Percentiles rank a stretch among this genome's conserved stretches.
These are phyloP conservation scores for Monilinia fructicola DNA, from an alignment of 2,329 filamentous ascomycete genomes.

Conservation along the genomic window DNA sequence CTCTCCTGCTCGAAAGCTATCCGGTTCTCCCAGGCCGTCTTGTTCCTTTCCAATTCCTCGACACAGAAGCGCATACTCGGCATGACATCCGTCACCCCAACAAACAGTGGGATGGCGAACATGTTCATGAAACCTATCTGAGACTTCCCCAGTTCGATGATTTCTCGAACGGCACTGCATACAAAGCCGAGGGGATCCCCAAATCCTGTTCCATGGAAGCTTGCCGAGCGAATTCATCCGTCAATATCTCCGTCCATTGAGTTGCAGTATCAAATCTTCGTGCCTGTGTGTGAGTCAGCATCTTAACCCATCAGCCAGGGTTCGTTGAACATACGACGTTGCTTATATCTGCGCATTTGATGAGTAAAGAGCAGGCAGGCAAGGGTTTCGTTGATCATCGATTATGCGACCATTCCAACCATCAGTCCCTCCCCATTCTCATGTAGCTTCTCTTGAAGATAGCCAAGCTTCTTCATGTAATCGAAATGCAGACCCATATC, in stretches of 20 bases:
- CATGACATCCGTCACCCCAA: constrained; percentile 81
- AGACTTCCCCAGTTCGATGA: constrained; percentile 77
- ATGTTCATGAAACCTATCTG: constrained; percentile 97
- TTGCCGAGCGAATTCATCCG: constrained; percentile 92
- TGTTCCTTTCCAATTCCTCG: constrained; percentile 77
- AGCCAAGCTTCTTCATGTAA: constrained; percentile 88
- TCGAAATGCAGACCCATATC: constrained; percentile 98
- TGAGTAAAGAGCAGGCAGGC: constrained; percentile 83
- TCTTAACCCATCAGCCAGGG: constrained; percentile 16
- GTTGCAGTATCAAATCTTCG: constrained; percentile 79
- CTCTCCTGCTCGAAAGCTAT: constrained; percentile 60
- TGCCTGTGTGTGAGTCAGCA: constrained; percentile 55
- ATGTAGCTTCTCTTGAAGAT: constrained; percentile 74
- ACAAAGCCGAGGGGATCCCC: constrained; percentile 82
- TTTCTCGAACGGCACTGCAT: constrained; percentile 79
- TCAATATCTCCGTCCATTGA: constrained; percentile 90
- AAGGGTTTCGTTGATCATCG: constrained; percentile 76
- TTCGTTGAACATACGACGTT: constrained; percentile 72
- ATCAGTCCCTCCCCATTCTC: constrained; percentile 61
- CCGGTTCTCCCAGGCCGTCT: constrained; percentile 67
- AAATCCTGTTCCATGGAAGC: constrained; percentile 88
- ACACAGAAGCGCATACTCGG: constrained; percentile 83
- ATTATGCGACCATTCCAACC: constrained; percentile 75
- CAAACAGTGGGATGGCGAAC: constrained; percentile 89
- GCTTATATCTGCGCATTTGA: constrained; percentile 98